Evolutionary conservation across 768 basidiomycete genomes (phyloP), one percentile per base, ranked within the genome.

Genomic region (Grammothele lineata): DNA sequence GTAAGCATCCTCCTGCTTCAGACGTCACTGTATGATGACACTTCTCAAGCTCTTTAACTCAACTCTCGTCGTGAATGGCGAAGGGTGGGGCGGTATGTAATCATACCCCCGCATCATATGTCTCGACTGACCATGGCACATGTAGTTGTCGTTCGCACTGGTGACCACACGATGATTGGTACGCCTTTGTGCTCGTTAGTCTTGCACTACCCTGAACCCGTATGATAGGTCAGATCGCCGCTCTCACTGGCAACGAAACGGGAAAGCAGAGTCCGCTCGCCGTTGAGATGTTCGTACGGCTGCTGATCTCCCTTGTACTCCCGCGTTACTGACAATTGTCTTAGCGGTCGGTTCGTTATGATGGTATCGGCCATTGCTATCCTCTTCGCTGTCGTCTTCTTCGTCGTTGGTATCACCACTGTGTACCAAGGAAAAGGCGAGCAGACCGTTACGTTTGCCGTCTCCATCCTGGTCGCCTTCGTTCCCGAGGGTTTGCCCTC

Each of bases 201-300:
- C 11, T 39, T 8, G 10, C 47, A 18, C 30, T 22, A n/a, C n/a
- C n/a, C n/a, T n/a, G n/a, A n/a, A n/a, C n/a, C n/a, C n/a, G n/a
- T n/a, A n/a, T 35, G 37, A 12, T 49, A 80, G 80, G 82, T 36
- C 83, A 85, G 67, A 84, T 85, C 54, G 83, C 83, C 2, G 73
- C 70, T 21, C 70, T 85, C 24, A 83, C 83, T 32, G 81, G 82
- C 12, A 75, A 74, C 5, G 83, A 84, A 58, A 70, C 65, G 18
- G 82, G 80, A 5, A 84, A 82, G 63, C 69, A 80, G 62, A 81
- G 79, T 38, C 82, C 81, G 18, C 72, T 85, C n/a, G 77, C 72
- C 2, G 62, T 68, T n/a, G 82, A 85, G 66, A 84, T 84, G 81
- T 82, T 54, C 10, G 76, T 41, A 10, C n/a, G 3, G 32, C 25